Base-by-base conservation (phyloP, 2,329 filamentous ascomycete genomes). In the Aspergillus chevalieri region DNA sequence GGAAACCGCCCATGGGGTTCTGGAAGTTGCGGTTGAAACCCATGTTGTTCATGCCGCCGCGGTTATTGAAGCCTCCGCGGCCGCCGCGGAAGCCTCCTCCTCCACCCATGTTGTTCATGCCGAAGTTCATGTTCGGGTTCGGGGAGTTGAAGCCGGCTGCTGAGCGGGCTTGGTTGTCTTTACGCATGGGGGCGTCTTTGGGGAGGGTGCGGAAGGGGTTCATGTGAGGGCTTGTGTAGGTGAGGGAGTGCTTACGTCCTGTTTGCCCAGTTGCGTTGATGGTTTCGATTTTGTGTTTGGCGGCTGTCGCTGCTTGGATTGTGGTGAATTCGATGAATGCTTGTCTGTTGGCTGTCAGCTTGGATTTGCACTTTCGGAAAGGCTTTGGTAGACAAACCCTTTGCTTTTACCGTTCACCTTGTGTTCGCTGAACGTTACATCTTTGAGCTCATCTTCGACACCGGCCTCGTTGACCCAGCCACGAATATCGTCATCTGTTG, bases 391-490 rank as follows among this genome's bases (percentile, higher is more conserved):
- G 4, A 46, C 33, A 56, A 78, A 95, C 91, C 93, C 92, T 75
- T 97, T 96, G 72, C 89, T 95, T 74, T 98, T 98, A 59, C 93
- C 93, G 59, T 98, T 98, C 44, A 97, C 91, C 68, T 98, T 98
- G 72, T 97, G 93, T 68, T 98, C 93, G 62, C 89, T 96, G 68
- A 97, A 98, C 0, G 91, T 95, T 46, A 98, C 83, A 53, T 97
- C 93, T 62, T 88, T 90, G 15, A 97, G 74, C 62, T 95, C 89
- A 43, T 85, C 80, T 67, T 97, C 93, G 58, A 83, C 88, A 2
- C 80, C 81, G n/a, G 86, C 88, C 56, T 87, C 80, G 57, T 84
- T 83, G 21, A 87, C 78, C 88, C 90, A 96, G 46, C 86, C 87
- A 47, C 93, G 86, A 49, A 98, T 82, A 60, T 97, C 90, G 64